These are phyloP conservation scores for Leishmania arabica DNA, from an alignment of 208 protist genomes.

Conservation along the genomic window DNA sequence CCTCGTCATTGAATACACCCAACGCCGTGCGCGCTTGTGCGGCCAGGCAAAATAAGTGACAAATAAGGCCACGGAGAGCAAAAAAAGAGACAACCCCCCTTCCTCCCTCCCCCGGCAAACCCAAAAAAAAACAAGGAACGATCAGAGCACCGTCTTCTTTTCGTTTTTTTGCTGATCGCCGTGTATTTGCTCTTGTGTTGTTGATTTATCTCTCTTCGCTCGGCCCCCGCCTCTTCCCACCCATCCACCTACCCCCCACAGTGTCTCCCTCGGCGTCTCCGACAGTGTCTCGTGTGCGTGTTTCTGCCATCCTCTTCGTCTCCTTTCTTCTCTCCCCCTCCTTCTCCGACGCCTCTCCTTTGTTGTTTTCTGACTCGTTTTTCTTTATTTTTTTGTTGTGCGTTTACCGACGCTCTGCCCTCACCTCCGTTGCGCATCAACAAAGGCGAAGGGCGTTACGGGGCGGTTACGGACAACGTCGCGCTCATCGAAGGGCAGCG, in stretches of 20 bases:
- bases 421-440: not conserved
- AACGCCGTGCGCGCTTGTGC: not conserved
- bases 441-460: not conserved
- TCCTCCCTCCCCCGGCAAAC: no score
- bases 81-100: not conserved
- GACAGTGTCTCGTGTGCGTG: not conserved
- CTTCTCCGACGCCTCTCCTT: not conserved
- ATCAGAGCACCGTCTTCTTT: not conserved
- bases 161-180: not conserved
- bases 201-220: not conserved
- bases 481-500: not conserved
- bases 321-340: not conserved
- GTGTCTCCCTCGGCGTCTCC: not conserved
- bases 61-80: not conserved
- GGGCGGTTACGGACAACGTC: not conserved
- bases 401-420: not conserved
- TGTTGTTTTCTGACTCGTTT: not conserved
- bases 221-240: not conserved
- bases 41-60: not conserved
- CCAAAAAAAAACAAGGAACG: not conserved
- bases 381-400: not conserved
- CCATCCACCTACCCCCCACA: not conserved
- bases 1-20: not conserved
- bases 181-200: not conserved
- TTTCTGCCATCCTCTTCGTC: not conserved